These are phyloP conservation scores for Chaetomium strumarium DNA, from an alignment of 2,329 filamentous ascomycete genomes.

Conservation along the genomic window DNA sequence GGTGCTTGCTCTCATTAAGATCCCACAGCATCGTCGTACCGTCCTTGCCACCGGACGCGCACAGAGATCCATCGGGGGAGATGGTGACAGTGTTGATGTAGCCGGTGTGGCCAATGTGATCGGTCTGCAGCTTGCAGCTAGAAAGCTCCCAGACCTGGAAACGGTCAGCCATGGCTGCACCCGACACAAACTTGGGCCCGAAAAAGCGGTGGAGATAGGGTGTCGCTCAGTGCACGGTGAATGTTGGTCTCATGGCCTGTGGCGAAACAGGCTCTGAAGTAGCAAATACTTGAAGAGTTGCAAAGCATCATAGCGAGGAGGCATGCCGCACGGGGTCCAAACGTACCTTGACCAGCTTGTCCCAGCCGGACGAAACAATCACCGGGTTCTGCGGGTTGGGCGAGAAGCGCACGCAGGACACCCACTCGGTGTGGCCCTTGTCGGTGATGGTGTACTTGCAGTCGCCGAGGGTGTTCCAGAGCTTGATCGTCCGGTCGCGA, in stretches of 20 bases:
- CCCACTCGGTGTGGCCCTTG: constrained; percentile 99
- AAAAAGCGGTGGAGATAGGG: neutral
- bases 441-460: constrained; percentile 99
- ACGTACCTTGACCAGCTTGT: constrained; percentile 99
- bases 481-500: constrained; percentile 98
- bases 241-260: constrained; percentile 91
- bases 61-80: constrained; percentile 97
- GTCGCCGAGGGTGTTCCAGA: constrained; percentile 99
- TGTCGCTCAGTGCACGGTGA: constrained; percentile 68
- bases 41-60: constrained; percentile 98
- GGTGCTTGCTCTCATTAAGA: constrained; percentile 99
- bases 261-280: constrained; percentile 89
- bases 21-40: constrained; percentile 99
- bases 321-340: constrained; percentile 13
- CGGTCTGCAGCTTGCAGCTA: constrained; percentile 98
- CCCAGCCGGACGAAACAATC: constrained; percentile 97
- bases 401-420: constrained; percentile 98
- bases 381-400: constrained; percentile 99
- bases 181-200: neutral
- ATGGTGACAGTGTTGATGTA: constrained; percentile 99
- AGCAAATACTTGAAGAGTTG: constrained; percentile 95
- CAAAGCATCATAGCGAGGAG: constrained; percentile 78
- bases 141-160: constrained; percentile 96
- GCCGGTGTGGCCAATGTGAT: constrained; percentile 99
- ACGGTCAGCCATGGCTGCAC: constrained; percentile 7